Base-by-base conservation (phyloP, 2,329 filamentous ascomycete genomes). In the Blumeriella jaapii region DNA sequence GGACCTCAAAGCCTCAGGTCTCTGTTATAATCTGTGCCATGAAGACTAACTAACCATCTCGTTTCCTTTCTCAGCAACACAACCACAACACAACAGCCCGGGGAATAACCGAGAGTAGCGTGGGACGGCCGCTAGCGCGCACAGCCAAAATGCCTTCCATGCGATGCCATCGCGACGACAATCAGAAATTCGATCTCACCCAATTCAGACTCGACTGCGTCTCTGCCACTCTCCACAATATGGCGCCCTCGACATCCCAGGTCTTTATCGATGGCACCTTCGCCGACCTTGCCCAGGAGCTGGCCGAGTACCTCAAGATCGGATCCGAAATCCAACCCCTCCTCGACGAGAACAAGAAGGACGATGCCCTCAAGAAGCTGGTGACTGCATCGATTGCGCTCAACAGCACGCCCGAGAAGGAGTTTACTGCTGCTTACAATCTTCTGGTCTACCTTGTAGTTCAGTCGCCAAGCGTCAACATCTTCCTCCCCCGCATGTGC, bases 371-470 rank as follows among this genome's bases (percentile, higher is more conserved):
- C 39, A 82, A 87, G 68, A 87, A 86, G 70, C 70, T 98, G 47
- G 83, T 96, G 42, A 75, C 78, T 48, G 82, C 82, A 39, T 85
- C 84, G 34, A 63, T 71, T 34, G 72, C 71, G 32, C 69, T 98
- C 57, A 93, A 87, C 62, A 71, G 73, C 45, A 83, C 86, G 37
- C 84, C 89, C 40, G 91, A 98, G 71, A 93, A 91, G 72, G 89
- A 96, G 62, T 91, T 95, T 60, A 87, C 85, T 42, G 81, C 89
- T 40, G 85, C 89, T 42, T 95, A 95, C 67, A 96, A 98, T 66
- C 80, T 96, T 51, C 79, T 98, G 59, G 79, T 96, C 56, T 84
- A 95, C 67, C 78, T 98, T 41, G 76, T 93, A 49, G 71, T 85
- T 54, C 84, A 93, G 64, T 84, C 86, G 41, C 75, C 82, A 52